Base-by-base conservation (phyloP, 2,329 filamentous ascomycete species). In the Aspergillus luchuensis region DNA sequence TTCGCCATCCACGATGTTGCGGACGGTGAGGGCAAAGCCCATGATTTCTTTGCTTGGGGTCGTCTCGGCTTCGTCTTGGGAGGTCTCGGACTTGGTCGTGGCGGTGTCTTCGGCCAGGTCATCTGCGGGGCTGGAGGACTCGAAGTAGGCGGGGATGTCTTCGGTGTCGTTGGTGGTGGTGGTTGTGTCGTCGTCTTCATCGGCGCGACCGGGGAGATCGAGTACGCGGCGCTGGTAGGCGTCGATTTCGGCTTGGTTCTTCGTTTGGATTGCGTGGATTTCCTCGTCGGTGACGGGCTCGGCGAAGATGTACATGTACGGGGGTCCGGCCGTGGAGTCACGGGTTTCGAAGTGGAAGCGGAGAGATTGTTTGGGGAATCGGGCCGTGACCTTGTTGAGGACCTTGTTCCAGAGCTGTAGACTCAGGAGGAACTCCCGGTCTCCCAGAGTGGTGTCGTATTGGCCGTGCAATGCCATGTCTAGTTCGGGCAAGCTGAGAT, bases 401-500 rank as follows among this genome's bases (percentile, higher is more conserved):
- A 95, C 79, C 63, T 92, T 85, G 70, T 97, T 95, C 68, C 97
- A 81, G 21, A 99, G 77, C 15, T 84, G 78, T 49, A 99, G 70
- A 76, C 92, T 97, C 30, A 91, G 76, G 72, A 88, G 89, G 79
- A 98, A 98, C 73, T 99, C 95, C 50, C 84, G 80, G 70, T 97
- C 89, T 21, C 96, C 96, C 5, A 96, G 77, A 1, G 77, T 72
- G 0, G 81, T 81, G 69, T 92, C 82, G 0, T 74, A 70, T 54
- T 91, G 89, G 21, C 92, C 92, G 72, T 99, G 96, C n/a, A 99
- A 77, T 0, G 91, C 85, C n/a, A 83, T 73, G 73, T 99, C 95
- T 89, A 99, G 92, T 72, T 99, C 95, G 4, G 85, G 74, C 13
- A 98, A 78, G 61, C 88, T 88, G 62, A 99, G 85, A 73, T 99